Percentiles rank a stretch among this genome's conserved stretches.
These are phyloP conservation scores for Nemania serpens DNA, from an alignment of 2,329 filamentous ascomycete genomes.

Conservation along the genomic window DNA sequence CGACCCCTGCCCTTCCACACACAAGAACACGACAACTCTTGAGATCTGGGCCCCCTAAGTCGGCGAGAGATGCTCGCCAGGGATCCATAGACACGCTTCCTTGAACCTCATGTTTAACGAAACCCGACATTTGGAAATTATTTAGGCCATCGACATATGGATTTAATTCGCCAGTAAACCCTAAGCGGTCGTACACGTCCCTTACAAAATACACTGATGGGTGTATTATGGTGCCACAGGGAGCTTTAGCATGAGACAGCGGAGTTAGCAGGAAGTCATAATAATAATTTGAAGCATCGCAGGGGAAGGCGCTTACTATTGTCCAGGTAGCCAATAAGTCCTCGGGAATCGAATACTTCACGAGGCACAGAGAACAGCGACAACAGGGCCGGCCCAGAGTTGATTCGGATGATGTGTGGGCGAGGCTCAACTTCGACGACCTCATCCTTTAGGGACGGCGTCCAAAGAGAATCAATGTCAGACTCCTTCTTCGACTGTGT, in stretches of 20 bases:
- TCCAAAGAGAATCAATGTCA: slow-evolving; percentile 32
- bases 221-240: slow-evolving; percentile 34
- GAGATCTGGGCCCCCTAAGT: slow-evolving; percentile 25
- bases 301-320: slow-evolving; percentile 17
- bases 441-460: slow-evolving; percentile 18
- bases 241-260: slow-evolving; percentile 8
- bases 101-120: slow-evolving; percentile 25
- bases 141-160: slow-evolving; percentile 28
- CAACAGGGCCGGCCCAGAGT: slow-evolving; percentile 25
- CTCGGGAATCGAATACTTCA: slow-evolving; percentile 24
- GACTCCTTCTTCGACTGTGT: slow-evolving; percentile 46
- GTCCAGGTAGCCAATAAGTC: slow-evolving; percentile 29
- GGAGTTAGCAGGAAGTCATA: slow-evolving; percentile 9
- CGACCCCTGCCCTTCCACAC: slow-evolving; percentile 37
- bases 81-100: slow-evolving; percentile 28
- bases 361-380: slow-evolving; percentile 28
- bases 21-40: slow-evolving; percentile 35
- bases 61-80: slow-evolving; percentile 29
- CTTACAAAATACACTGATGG: slow-evolving; percentile 32
- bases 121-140: slow-evolving; percentile 23
- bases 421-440: slow-evolving; percentile 25
- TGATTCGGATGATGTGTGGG: slow-evolving; percentile 30
- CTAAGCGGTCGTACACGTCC: slow-evolving; percentile 31
- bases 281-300: neutral
- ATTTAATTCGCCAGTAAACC: slow-evolving; percentile 24